Base-by-base conservation (phyloP, 352 stramenopile genomes). In the Pythium volutum region DNA sequence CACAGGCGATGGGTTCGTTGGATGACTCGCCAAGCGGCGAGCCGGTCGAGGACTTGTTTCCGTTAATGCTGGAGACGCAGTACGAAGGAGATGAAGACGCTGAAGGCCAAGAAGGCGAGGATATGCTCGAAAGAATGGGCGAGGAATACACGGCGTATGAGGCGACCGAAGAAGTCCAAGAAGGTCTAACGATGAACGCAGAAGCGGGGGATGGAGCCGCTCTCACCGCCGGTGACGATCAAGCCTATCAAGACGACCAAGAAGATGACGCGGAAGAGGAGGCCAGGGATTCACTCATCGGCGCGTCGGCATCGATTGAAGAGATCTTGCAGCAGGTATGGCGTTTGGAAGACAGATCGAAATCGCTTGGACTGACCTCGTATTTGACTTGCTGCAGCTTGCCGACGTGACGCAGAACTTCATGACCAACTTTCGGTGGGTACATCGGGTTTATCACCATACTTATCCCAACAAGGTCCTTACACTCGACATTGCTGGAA, bases 331-430 rank as follows among this genome's bases (percentile, higher is more conserved):
- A 61, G 9, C 62, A 69, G 55, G 62, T 64, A 36, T 7, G 33
- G 43, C 15, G 11, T 27, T 46, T 26, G 22, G 22, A 15, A 20
- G 22, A 27, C 38, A 36, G 18, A 10, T 20, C 4, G 6, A 11
- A 10, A 36, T 10, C n/a, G 15, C 16, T 48, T 8, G 46, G 15
- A 20, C 46, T 53, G 26, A 53, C 25, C 23, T 20, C 6, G 31
- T 15, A 36, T 0, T 26, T n/a, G 33, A 27, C 52, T 20, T 59
- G 29, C n/a, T 48, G 14, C 31, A 74, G 67, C 59, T 74, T 2
- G 53, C 64, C 5, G 47, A 70, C 12, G 56, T 75, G 9, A 59
- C 68, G 4, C 62, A 20, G 12, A 61, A 64, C 31, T 67, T 75
- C n/a, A 42, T 70, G 18, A 55, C 57, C 10, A 67, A 51, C 38